Evolutionary conservation across 768 basidiomycete species (phyloP), one percentile per base, ranked within the genome.

Genomic region (Calocybe cyanea): DNA sequence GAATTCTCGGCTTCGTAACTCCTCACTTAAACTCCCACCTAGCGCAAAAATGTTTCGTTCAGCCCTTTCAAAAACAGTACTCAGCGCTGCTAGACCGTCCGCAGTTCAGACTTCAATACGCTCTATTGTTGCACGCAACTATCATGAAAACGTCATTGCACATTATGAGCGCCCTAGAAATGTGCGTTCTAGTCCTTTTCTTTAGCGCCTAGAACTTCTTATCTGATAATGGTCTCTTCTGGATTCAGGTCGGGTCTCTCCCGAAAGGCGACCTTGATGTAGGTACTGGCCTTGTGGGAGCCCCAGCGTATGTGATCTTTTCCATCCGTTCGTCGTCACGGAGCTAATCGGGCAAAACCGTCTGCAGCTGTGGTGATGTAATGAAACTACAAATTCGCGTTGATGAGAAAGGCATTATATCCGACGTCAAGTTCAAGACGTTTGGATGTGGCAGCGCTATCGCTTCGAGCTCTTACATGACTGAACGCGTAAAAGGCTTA

Each of bases 301-400:
- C 93, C 43, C 93, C 93, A 69, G 92, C 90, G 91, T 92, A 71
- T 58, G 89, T 80, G 17, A 53, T 53, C 45, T 31, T 35, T 25
- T 39, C 17, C 38, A 37, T 40, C 28, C 57, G 54, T 35, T 48
- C 47, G 31, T 43, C 38, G n/a, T 47, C 56, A 54, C 59, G 63
- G 62, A 58, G 56, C 62, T 66, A 60, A 66, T 53, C 53, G 49
- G 50, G 42, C 25, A 41, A 30, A 19, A 45, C 19, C 15, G 33
- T 38, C 32, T 23, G 14, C 56, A 94, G 92, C 3, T 95, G 93
- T 62, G 93, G 93, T 57, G 93, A 96, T 71, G 95, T 97, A 37
- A 99, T 99, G 95, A 98, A 98, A 68, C 83, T 99, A 9, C 95
- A 98, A 68, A 99, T 99, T 61, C 86, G 92, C 56, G 96, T 99